These are phyloP conservation scores for Moesziomyces aphidis DNA, from an alignment of 1,284 basidiomycete genomes.

Conservation along the genomic window DNA sequence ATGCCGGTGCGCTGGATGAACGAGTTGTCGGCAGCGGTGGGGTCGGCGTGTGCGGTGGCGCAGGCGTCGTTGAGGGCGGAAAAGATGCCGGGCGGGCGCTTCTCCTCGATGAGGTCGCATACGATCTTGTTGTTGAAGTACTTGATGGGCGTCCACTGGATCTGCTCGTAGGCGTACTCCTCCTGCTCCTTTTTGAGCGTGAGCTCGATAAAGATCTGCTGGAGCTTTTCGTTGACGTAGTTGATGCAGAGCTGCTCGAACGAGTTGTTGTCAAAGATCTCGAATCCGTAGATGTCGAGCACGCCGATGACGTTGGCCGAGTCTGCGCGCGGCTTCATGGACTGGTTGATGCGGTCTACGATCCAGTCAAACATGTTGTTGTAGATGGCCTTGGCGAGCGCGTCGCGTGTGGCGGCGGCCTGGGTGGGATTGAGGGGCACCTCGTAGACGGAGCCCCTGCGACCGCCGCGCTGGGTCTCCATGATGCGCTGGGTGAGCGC, in stretches of 20 bases:
- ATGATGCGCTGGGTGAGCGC: conserved; percentile 86
- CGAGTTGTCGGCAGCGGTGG: conserved; percentile 93
- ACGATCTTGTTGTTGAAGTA: conserved; percentile 76
- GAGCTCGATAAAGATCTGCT: conserved; percentile 83
- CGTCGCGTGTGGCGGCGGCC: conserved; percentile 87
- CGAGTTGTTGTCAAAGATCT: conserved; percentile 98
- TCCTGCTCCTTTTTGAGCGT: conserved; percentile 99
- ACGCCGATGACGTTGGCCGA: conserved; percentile 93
- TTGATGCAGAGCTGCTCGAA: conserved; percentile 99
- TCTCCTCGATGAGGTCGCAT: conserved; percentile 97
- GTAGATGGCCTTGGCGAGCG: conserved; percentile 94
- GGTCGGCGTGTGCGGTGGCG: conserved; percentile 97
- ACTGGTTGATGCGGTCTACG: conserved; percentile 92
- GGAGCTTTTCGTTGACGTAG: conserved; percentile 81
- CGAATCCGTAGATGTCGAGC: conserved; percentile 89
- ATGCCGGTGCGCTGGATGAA: conserved; percentile 89
- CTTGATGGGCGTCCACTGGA: conserved; percentile 98
- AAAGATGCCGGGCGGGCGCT: conserved; percentile 95
- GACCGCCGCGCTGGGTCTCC: conserved; percentile 83
- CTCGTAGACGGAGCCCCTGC: conserved; percentile 93
- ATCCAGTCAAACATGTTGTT: conserved; percentile 99
- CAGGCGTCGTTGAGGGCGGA: conserved; percentile 98
- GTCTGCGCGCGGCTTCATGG: conserved; percentile 83
- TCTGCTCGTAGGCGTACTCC: conserved; percentile 97
- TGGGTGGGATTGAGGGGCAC: conserved; percentile 95